Base-by-base conservation (phyloP, 2,329 filamentous ascomycete genomes). In the Tolypocladium endophyticum region DNA sequence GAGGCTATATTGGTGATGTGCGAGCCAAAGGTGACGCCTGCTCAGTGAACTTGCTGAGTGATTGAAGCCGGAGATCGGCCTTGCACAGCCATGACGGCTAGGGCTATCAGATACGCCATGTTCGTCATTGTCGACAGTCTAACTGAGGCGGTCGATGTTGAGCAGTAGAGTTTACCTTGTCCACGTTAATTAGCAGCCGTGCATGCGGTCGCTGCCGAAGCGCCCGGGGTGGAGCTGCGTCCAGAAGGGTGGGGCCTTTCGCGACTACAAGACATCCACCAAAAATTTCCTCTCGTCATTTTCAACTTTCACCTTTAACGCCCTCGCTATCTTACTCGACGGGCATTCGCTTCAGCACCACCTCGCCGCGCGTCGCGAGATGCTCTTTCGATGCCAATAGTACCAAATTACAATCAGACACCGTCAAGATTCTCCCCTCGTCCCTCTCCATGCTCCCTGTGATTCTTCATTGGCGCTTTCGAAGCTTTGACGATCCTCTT, bases 401-500 rank as follows among this genome's bases (percentile, higher is more conserved):
- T 23, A 43, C 35, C 41, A 52, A 33, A 28, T 11, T 35, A 54
- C 30, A 43, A 9, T 55, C 57, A n/a, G n/a, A 25, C 9, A 9
- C 35, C 30, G 18, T 41, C 28, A 1, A n/a, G 7, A 1, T 16
- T 7, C 1, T 56, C 52, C 58, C 63, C 55, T 57, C 43, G 45
- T 50, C 41, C 36, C 41, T 28, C 41, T 12, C 41, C 55, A n/a
- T 41, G 30, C 53, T 30, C 47, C 25, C 36, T 39, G 66, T 68
- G 67, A 69, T 30, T 25, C 54, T 9, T 33, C 33, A 55, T 60
- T 74, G 89, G 90, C 89, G 87, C 89, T 89, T 89, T 94, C 90
- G 90, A 94, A 94, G 90, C 90, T 92, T 91, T 89, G 77, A 80
- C 81, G 87, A 81, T 76, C 80, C 78, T 79, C 73, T 80, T 74